Evolutionary conservation across 164 flowering plant species (phyloP), one percentile per base, ranked within the genome.

Genomic region (Piper betle): DNA sequence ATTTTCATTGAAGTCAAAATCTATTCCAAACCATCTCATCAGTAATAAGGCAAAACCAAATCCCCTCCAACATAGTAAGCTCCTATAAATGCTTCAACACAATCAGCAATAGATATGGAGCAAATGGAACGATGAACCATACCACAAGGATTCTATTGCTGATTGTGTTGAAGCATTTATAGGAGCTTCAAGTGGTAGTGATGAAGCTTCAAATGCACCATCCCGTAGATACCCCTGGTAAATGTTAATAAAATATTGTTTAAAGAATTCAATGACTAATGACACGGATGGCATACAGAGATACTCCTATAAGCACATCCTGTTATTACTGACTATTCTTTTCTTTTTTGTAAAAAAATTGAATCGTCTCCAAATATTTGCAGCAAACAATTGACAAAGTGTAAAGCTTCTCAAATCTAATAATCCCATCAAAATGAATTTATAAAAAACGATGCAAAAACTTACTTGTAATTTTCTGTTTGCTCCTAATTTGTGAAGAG

Each of bases 151-250:
- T n/a, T 81, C 95, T 4, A 78, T 93, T 48, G 64, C 99, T 15
- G 99, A 93, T 68, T 93, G 96, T 69, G 87, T 83, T 71, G 99
- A 93, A 77, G 88, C 96, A 39, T 80, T 93, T 4, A 77, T 90
- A 63, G 99, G 99, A 62, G 96, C 99, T 59, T 84, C n/a, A n/a
- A n/a, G n/a, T n/a, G n/a, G n/a, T n/a, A n/a, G n/a, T n/a, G n/a
- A n/a, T n/a, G n/a, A n/a, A n/a, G 96, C 93, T 63, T 90, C 97
- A 78, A 90, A 91, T 69, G 99, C 78, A 66, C 74, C 25, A 54
- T 88, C 96, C 41, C 95, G 77, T 58, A 93, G 78, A 64, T 93
- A 93, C 12, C 80, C 85, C 92, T 93, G 69, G 8, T 39, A 53
- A 53, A 11, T 19, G 16, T 16, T 16, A 16, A 19, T 16, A 3